Evolutionary conservation across 2,329 filamentous ascomycete species (phyloP).

Genomic region (Alternaria triticimaculans): DNA sequence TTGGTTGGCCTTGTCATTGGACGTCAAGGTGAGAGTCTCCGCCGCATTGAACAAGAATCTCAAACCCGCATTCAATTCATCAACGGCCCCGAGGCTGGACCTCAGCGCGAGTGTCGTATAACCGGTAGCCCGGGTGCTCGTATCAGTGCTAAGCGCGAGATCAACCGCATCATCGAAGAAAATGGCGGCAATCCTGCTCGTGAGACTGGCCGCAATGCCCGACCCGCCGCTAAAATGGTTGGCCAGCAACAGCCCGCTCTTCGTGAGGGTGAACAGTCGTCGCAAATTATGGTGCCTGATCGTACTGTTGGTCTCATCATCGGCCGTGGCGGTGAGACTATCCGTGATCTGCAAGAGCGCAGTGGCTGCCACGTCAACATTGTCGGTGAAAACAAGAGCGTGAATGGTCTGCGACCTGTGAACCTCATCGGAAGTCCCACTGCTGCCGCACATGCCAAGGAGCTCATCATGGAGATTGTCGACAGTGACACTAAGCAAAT

Average conservation of each 20-base stretch:
- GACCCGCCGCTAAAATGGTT: slow-evolving; percentile 51
- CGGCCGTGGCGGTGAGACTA: slow-evolving; percentile 90
- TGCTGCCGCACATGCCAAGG: slow-evolving; percentile 79
- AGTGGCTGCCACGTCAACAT: slow-evolving; percentile 97
- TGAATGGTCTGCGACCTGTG: slow-evolving; percentile 87
- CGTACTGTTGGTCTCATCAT: slow-evolving; percentile 92
- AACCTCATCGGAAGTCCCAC: slow-evolving; percentile 83
- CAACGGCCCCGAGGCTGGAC: slow-evolving; percentile 74
- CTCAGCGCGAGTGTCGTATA: slow-evolving; percentile 84
- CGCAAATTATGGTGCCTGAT: slow-evolving; percentile 94
- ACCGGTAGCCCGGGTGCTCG: slow-evolving; percentile 75
- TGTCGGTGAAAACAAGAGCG: slow-evolving; percentile 88
- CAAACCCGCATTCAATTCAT: slow-evolving; percentile 88
- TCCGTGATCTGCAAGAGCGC: slow-evolving; percentile 87
- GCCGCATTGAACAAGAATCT: slow-evolving; percentile 82
- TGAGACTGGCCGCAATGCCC: slow-evolving; percentile 47
- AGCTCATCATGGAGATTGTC: slow-evolving; percentile 91
- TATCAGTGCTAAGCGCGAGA: slow-evolving; percentile 79
- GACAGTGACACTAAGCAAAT: slow-evolving; percentile 76
- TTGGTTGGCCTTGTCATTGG: slow-evolving; percentile 91
- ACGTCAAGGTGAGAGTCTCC: slow-evolving; percentile 85
- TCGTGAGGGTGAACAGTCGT: slow-evolving; percentile 81
- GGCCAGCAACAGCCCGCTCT: slow-evolving; percentile 56
- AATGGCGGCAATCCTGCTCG: slow-evolving; percentile 66
- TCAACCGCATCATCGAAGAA: slow-evolving; percentile 87